phyloP scores from a whole-genome alignment of 176 grass and related monocot species.

The Oryza australiensis region DNA sequence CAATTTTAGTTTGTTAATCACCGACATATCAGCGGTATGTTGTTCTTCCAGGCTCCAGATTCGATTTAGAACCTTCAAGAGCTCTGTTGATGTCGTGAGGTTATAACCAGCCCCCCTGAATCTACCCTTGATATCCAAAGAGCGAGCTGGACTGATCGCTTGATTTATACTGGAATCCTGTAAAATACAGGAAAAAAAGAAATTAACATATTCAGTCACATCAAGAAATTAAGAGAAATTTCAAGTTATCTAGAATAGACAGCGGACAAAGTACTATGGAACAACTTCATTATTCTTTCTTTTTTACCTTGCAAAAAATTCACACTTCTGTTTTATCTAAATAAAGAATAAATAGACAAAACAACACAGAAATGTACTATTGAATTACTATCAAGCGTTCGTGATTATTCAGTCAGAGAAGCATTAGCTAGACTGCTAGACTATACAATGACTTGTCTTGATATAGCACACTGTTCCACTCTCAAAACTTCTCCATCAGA shows the following conservation, averaged over 20 bases:
- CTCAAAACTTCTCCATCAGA: not conserved
- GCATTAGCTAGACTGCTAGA: not conserved
- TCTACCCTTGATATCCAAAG: slow-evolving; percentile 61
- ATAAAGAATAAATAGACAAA: not conserved
- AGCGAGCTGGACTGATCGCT: slow-evolving; percentile 43
- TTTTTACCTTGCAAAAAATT: not conserved
- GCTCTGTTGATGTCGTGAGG: slow-evolving; percentile 74
- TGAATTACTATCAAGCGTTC: not conserved
- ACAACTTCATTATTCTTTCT: not conserved
- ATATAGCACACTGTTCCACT: slow-evolving; percentile 6
- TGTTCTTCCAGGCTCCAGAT: slow-evolving; percentile 94
- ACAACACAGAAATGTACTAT: not conserved
- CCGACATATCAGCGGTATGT: slow-evolving; percentile 55
- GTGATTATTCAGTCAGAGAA: not conserved
- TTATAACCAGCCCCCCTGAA: slow-evolving; percentile 38
- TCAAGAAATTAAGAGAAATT: not conserved
- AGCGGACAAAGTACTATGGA: not conserved
- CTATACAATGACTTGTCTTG: not conserved
- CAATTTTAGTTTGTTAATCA: slow-evolving; percentile 59
- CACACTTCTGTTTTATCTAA: not conserved
- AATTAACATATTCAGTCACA: slow-evolving; percentile 12
- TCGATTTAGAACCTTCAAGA: slow-evolving; percentile 86
- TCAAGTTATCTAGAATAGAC: not conserved
- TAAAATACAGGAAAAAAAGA: slow-evolving; percentile 26
- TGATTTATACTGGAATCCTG: slow-evolving; percentile 59